Percentiles rank a stretch among this genome's conserved stretches.
Conservation (phyloP, 2,329 filamentous ascomycete species). For the Periconia digitata region DNA sequence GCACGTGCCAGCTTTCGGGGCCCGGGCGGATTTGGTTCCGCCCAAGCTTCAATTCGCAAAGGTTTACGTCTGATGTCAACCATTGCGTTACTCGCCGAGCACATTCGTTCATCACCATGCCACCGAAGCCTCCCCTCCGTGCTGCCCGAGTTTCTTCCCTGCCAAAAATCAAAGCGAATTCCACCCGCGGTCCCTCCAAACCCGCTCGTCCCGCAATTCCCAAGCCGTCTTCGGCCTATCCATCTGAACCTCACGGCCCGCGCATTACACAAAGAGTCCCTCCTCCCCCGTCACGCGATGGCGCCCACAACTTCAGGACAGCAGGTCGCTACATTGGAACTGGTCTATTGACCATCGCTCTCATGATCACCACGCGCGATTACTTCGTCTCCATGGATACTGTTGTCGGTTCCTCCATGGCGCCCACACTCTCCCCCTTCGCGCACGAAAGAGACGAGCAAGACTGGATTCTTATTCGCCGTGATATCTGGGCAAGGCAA, state of each 20-base stretch:
- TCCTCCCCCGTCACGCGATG: conserved; percentile 6
- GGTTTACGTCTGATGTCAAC: neutral
- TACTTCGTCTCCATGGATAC: conserved; percentile 39
- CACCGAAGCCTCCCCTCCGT: conserved; percentile 26
- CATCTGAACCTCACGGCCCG: neutral
- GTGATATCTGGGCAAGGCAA: neutral
- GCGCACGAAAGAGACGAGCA: conserved; percentile 41
- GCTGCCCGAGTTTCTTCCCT: conserved; percentile 6
- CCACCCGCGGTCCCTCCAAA: conserved; percentile 1
- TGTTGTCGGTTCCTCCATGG: conserved; percentile 48
- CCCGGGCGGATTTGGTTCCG: neutral
- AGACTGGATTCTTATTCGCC: conserved; percentile 45
- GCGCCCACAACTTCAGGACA: conserved; percentile 1
- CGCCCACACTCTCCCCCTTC: conserved; percentile 48
- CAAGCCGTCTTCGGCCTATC: conserved; percentile 7
- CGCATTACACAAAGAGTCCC: neutral
- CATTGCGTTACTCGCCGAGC: conserved; percentile 1
- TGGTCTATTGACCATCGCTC: conserved; percentile 15
- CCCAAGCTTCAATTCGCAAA: neutral
- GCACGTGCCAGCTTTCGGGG: conserved; percentile 5
- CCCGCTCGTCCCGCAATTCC: conserved; percentile 3
- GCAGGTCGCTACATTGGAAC: conserved; percentile 14
- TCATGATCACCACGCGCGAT: conserved; percentile 43
- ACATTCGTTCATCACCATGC: conserved; percentile 20
- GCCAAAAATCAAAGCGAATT: neutral